Conservation (phyloP, 345 rosid species). For the Geranium brycei region DNA sequence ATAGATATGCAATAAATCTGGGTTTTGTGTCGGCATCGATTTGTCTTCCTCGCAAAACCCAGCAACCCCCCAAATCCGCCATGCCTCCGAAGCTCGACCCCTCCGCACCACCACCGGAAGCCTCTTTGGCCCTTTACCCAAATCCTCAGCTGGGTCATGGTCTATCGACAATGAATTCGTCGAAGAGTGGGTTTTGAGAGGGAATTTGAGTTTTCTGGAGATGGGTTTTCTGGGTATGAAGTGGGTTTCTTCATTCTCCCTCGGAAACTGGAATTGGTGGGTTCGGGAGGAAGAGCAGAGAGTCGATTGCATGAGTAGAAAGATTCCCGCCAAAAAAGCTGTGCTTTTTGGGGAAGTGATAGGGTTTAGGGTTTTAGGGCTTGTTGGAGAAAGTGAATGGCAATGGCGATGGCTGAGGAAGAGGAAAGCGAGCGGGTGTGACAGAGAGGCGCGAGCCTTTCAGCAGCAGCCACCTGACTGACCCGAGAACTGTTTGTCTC, state of each 20-base stretch:
- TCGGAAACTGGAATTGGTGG: conserved; percentile 14
- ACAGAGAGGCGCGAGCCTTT: no score
- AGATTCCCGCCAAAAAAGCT: no score
- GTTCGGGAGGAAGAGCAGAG: conserved; percentile 12
- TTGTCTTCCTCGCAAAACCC: no score
- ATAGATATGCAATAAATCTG: no score
- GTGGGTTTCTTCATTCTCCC: conserved; percentile 15
- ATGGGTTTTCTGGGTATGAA: conserved; percentile 3
- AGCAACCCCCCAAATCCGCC: no score
- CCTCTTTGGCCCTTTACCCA: conserved; percentile 12
- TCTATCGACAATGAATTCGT: conserved; percentile 23
- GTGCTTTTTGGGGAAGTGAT: neutral
- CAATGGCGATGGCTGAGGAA: neutral
- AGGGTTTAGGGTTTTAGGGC: neutral
- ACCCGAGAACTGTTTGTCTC: no score
- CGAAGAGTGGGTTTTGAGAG: conserved; percentile 12
- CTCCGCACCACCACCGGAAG: conserved; percentile 40
- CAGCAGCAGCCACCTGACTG: no score
- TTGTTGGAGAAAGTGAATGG: neutral
- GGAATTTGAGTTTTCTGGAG: conserved; percentile 9
- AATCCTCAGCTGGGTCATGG: conserved; percentile 24
- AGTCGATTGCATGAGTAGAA: conserved; percentile 38
- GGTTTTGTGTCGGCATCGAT: no score
- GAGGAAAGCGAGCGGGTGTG: no score
- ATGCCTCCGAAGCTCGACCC: no score